A percentile compares a stretch with the other conserved stretches of the same genome.
phyloP scores from a whole-genome alignment of 768 basidiomycete genomes.

The Suillus plorans region DNA sequence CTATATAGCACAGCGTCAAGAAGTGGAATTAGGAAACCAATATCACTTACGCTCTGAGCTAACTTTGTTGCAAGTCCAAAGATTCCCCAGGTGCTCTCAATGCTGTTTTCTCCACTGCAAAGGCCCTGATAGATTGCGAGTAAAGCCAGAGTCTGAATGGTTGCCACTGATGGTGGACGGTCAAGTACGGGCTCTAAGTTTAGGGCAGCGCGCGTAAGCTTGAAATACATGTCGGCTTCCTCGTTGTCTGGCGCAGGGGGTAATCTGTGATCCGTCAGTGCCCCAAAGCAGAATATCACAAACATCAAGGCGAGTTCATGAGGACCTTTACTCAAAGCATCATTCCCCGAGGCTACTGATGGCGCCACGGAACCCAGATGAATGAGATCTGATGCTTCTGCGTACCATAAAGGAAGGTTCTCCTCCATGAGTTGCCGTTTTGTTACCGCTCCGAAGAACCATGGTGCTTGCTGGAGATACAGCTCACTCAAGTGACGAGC shows the following conservation, averaged over 20 bases:
- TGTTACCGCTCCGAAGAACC: conserved; percentile 77
- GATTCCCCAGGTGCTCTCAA: conserved; percentile 65
- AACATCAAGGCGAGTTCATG: conserved; percentile 67
- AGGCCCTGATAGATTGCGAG: conserved; percentile 75
- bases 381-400: conserved; percentile 39
- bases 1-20: conserved; percentile 31
- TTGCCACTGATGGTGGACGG: conserved; percentile 67
- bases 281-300: conserved; percentile 62
- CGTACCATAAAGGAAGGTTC: conserved; percentile 64
- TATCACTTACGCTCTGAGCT: conserved; percentile 60
- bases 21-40: neutral
- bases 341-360: conserved; percentile 1
- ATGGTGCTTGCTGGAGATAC: conserved; percentile 76
- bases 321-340: conserved; percentile 32
- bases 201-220: conserved; percentile 63
- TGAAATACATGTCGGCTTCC: conserved; percentile 53
- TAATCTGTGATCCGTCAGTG: conserved; percentile 53
- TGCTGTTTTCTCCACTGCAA: conserved; percentile 65
- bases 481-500: conserved; percentile 60
- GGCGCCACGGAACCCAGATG: conserved; percentile 27
- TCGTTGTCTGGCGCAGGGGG: conserved; percentile 53
- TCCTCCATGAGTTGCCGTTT: conserved; percentile 63
- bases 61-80: conserved; percentile 66
- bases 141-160: conserved; percentile 63
- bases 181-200: conserved; percentile 69